Conservation (phyloP, 495 filamentous ascomycete genomes). For the Penicillium coprophilum region DNA sequence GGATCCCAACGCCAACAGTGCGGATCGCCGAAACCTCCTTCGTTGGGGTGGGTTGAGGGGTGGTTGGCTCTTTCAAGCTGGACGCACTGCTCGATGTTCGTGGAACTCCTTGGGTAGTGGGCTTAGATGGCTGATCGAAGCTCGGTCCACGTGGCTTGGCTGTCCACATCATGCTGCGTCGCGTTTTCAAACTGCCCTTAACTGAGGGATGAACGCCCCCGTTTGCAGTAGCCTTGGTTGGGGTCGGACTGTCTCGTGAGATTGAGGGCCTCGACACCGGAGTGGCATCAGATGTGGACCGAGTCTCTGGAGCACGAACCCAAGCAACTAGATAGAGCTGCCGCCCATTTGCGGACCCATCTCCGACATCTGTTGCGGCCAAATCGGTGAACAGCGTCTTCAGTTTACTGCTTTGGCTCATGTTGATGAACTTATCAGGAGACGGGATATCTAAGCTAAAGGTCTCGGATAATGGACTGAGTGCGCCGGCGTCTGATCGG, state of each 20-base stretch:
- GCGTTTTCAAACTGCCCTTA: constrained; percentile 50
- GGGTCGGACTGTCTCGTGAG: constrained; percentile 39
- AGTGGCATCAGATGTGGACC: constrained; percentile 37
- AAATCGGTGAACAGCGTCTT: constrained; percentile 88
- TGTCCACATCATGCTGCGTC: constrained; percentile 85
- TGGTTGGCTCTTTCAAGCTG: constrained; percentile 46
- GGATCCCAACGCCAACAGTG: constrained; percentile 74
- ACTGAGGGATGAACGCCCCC: constrained; percentile 30
- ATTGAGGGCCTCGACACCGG: constrained; percentile 31
- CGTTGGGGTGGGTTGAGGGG: constrained; percentile 29
- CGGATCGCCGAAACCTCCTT: constrained; percentile 57
- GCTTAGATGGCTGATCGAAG: constrained; percentile 24
- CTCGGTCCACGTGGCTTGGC: constrained; percentile 36
- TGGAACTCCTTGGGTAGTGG: constrained; percentile 41
- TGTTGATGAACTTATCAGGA: constrained; percentile 60
- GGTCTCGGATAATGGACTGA: constrained; percentile 75
- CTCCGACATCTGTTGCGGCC: constrained; percentile 77
- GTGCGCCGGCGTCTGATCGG: constrained; percentile 57
- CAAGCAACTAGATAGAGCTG: constrained; percentile 84
- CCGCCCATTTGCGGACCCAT: constrained; percentile 61
- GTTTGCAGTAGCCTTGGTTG: constrained; percentile 28
- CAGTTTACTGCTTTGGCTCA: constrained; percentile 61
- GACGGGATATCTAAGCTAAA: constrained; percentile 78
- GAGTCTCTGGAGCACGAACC: constrained; percentile 63
- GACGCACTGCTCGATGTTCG: constrained; percentile 58